A percentile compares a stretch with the other conserved stretches of the same genome.
Conservation (phyloP, 305 asterid species). For the Stenogyne calaminthoides region DNA sequence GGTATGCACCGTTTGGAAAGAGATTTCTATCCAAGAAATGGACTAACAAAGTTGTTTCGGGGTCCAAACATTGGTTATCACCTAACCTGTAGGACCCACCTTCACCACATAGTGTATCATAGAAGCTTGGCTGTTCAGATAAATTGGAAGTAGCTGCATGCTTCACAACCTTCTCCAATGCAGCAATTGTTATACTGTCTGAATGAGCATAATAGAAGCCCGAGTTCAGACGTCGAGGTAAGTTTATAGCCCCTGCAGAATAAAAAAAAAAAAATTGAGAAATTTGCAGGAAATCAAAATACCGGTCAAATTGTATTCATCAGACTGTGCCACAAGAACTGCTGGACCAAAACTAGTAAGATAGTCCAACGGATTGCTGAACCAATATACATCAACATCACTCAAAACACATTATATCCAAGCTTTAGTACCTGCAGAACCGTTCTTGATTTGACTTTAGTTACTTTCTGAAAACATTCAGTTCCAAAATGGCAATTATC, state of each 20-base stretch:
- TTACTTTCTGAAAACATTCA: slow-evolving; percentile 87
- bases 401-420: slow-evolving; percentile 61
- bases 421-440: slow-evolving; percentile 83
- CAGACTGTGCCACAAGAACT: slow-evolving; percentile 85
- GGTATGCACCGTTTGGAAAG: slow-evolving; percentile 89
- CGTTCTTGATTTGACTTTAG: slow-evolving; percentile 86
- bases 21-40: slow-evolving; percentile 75
- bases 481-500: slow-evolving; percentile 95
- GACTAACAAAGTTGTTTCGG: slow-evolving; percentile 59
- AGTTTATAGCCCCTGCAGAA: slow-evolving; percentile 79
- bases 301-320: slow-evolving; percentile 79
- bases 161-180: slow-evolving; percentile 76
- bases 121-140: slow-evolving; percentile 96
- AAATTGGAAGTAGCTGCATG: slow-evolving; percentile 77
- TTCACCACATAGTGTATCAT: slow-evolving; percentile 81
- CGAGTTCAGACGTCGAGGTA: slow-evolving; percentile 94
- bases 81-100: slow-evolving; percentile 70
- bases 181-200: slow-evolving; percentile 64
- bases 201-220: slow-evolving; percentile 89
- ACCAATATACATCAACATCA: slow-evolving; percentile 59
- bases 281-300: slow-evolving; percentile 4
- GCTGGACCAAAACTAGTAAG: slow-evolving; percentile 79
- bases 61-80: slow-evolving; percentile 71
- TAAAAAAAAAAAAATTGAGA: background rate
- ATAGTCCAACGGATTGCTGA: slow-evolving; percentile 76